Evolutionary conservation across 306 rosid species (phyloP), one percentile per base, ranked within the genome.

Genomic region (Dryas octopetala): DNA sequence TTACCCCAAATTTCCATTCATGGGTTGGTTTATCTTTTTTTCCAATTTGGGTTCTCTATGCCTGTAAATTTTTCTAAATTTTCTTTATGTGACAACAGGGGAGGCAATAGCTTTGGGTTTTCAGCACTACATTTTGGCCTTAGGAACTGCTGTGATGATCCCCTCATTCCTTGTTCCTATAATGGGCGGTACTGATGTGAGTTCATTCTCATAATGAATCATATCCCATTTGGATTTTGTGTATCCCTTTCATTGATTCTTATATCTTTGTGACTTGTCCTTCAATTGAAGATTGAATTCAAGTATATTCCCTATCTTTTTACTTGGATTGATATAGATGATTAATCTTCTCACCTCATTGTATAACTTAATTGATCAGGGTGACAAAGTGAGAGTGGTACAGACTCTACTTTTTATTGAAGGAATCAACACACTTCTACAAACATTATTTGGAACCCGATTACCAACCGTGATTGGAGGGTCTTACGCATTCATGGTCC

Each of bases 101-200:
- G 99, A 95, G 71, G 79, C 96, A 15, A 88, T 95, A 84, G 86
- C 86, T 88, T 68, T 95, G 83, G 99, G 98, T 9, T 95, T 95
- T 78, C 99, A 95, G 90, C 99, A 95, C 85, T 92, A 95, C 85
- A 88, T 95, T 88, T 75, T 95, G 88, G 89, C 97, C 23, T 83
- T 95, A 80, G 99, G 99, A 84, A 95, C 98, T 84, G 99, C 98
- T 14, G 98, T 95, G 46, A 95, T 95, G 98, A 95, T 95, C 79
- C 99, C 99, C 62, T 85, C 99, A 65, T 95, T 95, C 76, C 99
- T 90, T 70, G 99, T 95, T 80, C 98, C 97, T 77, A 73, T 89
- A 61, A 95, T 95, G 99, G 99, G 99, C 67, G 99, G 99, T 48
- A 85, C 71, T 81, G 96, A 88, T 88, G 99, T 95, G 88, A 86